Evolutionary conservation across 2,329 filamentous ascomycete species (phyloP).

Genomic region (Fusarium goolgardi): DNA sequence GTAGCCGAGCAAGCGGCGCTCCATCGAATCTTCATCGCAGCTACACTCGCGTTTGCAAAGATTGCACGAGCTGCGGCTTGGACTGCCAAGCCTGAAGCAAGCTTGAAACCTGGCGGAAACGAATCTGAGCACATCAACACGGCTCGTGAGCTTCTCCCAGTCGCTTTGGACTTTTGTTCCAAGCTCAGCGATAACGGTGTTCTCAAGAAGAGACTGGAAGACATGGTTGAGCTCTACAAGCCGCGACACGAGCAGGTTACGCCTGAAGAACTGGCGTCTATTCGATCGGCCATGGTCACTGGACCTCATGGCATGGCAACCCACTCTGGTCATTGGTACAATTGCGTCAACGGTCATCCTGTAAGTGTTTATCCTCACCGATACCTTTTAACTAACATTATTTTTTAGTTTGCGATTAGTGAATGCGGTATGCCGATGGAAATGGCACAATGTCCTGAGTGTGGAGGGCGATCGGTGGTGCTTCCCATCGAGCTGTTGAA

Average conservation of each 20-base stretch:
- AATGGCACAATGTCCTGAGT: conserved; percentile 70
- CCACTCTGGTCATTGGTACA: conserved; percentile 53
- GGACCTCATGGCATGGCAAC: conserved; percentile 55
- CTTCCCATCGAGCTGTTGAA: neutral
- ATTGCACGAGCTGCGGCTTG: neutral
- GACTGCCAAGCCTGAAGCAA: neutral
- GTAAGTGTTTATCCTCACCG: conserved; percentile 21
- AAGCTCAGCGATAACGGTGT: neutral
- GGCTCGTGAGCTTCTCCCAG: neutral
- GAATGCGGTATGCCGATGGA: conserved; percentile 76
- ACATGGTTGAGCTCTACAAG: conserved; percentile 42
- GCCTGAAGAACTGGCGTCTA: conserved; percentile 55
- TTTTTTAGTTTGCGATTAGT: conserved; percentile 68
- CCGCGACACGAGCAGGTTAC: conserved; percentile 56
- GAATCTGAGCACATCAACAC: neutral
- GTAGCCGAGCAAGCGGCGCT: neutral
- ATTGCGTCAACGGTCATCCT: conserved; percentile 48
- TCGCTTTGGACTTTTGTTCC: neutral
- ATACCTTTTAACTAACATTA: neutral
- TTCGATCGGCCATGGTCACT: conserved; percentile 60
- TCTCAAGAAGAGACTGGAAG: neutral
- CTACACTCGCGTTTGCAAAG: neutral
- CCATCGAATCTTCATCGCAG: neutral
- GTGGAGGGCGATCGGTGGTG: conserved; percentile 53
- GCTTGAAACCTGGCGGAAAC: too few species aligned